Percentiles rank a stretch among this genome's conserved stretches.
These are phyloP conservation scores for Xerocomellus dryophilus DNA, from an alignment of 768 basidiomycete species.

Conservation along the genomic window DNA sequence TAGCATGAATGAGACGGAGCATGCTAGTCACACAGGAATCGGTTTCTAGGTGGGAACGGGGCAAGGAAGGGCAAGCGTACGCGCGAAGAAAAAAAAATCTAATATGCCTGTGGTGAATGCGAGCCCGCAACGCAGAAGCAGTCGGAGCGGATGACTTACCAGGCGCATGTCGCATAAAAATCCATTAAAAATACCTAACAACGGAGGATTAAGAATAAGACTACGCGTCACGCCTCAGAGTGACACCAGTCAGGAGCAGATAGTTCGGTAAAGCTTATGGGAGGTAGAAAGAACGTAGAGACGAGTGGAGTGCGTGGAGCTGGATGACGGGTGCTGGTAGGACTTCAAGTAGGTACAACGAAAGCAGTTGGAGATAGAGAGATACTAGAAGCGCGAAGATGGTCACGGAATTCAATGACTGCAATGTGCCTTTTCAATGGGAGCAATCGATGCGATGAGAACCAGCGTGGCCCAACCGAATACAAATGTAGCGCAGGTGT, in stretches of 20 bases:
- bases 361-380: background rate
- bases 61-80: background rate
- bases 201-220: background rate
- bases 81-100: background rate
- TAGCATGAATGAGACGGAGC: background rate
- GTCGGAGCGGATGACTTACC: slow-evolving; percentile 6
- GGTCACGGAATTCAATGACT: background rate
- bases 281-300: background rate
- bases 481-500: background rate
- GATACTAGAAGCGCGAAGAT: background rate
- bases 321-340: background rate
- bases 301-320: background rate
- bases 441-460: background rate
- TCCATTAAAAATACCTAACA: slow-evolving; percentile 1
- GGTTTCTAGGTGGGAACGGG: background rate
- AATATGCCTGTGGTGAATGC: slow-evolving; percentile 5
- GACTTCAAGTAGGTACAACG: slow-evolving; percentile 6
- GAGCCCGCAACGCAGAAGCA: background rate
- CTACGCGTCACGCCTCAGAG: background rate
- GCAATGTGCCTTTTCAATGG: background rate
- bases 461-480: background rate
- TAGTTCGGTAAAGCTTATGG: background rate
- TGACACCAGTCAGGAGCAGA: background rate
- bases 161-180: background rate
- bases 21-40: background rate